Evolutionary conservation across 768 basidiomycete genomes (phyloP).

Genomic region (Botryobasidium botryosum): DNA sequence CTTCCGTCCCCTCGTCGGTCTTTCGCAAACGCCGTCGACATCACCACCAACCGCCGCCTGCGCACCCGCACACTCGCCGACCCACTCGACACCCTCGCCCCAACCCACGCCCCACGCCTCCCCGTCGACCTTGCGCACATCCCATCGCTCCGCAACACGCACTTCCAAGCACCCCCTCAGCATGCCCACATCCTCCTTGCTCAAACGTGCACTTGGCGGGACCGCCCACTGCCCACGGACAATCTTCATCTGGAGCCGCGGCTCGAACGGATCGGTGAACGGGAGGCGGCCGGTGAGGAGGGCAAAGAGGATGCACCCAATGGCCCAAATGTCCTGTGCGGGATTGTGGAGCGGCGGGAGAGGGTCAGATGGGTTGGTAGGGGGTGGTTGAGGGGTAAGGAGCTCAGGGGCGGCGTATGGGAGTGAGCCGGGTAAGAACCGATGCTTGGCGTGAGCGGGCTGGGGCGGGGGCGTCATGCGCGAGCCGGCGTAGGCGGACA

Average conservation of each 20-base stretch:
- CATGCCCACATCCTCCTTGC: neutral
- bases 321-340: slow-evolving; percentile 89
- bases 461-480: neutral
- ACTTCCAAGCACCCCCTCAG: neutral
- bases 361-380: slow-evolving; percentile 17
- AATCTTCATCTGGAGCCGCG: slow-evolving; percentile 82
- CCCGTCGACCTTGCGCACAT: neutral
- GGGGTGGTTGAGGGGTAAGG: slow-evolving; percentile 34
- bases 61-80: too few relatives aligned
- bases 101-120: too few relatives aligned
- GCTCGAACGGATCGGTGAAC: slow-evolving; percentile 80
- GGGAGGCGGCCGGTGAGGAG: slow-evolving; percentile 75
- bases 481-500: too few relatives aligned
- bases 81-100: too few relatives aligned
- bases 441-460: slow-evolving; percentile 14
- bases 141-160: neutral
- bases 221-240: slow-evolving; percentile 44
- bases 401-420: slow-evolving; percentile 88
- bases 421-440: slow-evolving; percentile 64
- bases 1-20: too few relatives aligned
- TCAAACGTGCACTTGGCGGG: slow-evolving; percentile 13
- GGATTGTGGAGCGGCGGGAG: slow-evolving; percentile 27
- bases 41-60: too few relatives aligned
- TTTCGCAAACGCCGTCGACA: too few relatives aligned
- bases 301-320: slow-evolving; percentile 79